phyloP scores from a whole-genome alignment of 176 grass and related monocot species.

The Oryza nivara region DNA sequence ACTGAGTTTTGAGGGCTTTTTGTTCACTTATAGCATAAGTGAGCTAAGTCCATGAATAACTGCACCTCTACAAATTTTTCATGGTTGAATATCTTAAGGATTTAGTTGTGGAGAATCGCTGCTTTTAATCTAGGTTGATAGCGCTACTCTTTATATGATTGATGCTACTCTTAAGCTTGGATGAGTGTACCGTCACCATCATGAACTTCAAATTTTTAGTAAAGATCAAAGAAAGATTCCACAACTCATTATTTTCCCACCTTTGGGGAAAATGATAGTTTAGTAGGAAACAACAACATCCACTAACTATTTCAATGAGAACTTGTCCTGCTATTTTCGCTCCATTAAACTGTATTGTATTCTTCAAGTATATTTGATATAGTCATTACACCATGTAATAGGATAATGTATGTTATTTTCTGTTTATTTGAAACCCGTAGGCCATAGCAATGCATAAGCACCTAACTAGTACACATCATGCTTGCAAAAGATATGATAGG shows the following conservation, averaged over 20 bases:
- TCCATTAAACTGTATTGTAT: background rate
- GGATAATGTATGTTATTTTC: background rate
- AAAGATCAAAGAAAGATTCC: background rate
- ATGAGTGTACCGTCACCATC: background rate
- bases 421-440: background rate
- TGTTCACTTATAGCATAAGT: constrained; percentile 2
- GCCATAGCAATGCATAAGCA: background rate
- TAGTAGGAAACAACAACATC: background rate
- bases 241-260: background rate
- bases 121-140: background rate
- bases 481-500: background rate
- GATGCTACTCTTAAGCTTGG: background rate
- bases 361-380: background rate
- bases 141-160: background rate
- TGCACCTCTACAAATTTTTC: background rate
- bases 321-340: background rate
- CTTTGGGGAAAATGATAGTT: background rate
- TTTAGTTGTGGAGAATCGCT: background rate
- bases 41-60: background rate
- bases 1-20: background rate
- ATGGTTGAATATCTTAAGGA: background rate
- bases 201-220: background rate
- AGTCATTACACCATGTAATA: background rate
- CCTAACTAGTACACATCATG: background rate
- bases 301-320: too few relatives aligned